A percentile compares a stretch with the other conserved stretches of the same genome.
Evolutionary conservation across 2,329 filamentous ascomycete species (phyloP).

Genomic region (Hysterium pulicare): DNA sequence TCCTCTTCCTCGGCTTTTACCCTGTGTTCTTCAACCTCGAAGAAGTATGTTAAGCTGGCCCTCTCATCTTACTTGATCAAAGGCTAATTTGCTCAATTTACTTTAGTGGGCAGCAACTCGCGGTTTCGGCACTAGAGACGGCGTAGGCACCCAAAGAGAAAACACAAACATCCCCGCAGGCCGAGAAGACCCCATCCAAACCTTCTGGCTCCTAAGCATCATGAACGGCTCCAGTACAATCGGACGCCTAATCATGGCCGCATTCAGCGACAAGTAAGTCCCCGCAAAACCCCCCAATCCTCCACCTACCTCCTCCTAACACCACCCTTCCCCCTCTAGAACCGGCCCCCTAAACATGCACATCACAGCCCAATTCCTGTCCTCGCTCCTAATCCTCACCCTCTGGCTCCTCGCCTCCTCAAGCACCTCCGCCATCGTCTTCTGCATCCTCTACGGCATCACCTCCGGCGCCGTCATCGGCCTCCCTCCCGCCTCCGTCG

Average conservation of each 20-base stretch:
- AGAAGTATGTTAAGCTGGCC: conserved; percentile 33
- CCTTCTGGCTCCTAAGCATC: conserved; percentile 49
- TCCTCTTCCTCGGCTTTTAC: conserved; percentile 52
- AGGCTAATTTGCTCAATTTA: conserved; percentile 12
- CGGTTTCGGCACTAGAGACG: conserved; percentile 41
- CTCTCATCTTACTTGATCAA: neutral
- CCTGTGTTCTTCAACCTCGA: conserved; percentile 53
- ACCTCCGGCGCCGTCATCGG: conserved; percentile 51
- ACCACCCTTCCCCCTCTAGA: conserved; percentile 5
- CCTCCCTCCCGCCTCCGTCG: conserved; percentile 48
- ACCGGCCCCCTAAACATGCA: conserved; percentile 48
- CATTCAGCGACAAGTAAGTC: conserved; percentile 40
- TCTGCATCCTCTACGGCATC: conserved; percentile 48
- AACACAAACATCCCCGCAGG: conserved; percentile 11
- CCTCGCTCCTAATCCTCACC: conserved; percentile 41
- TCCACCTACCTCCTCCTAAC: neutral
- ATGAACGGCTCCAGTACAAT: conserved; percentile 50
- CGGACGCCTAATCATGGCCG: conserved; percentile 45
- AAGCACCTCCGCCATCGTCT: conserved; percentile 41
- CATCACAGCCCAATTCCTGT: conserved; percentile 39
- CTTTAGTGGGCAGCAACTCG: conserved; percentile 43
- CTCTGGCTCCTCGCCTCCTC: conserved; percentile 43
- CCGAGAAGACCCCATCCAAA: conserved; percentile 37
- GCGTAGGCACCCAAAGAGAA: conserved; percentile 7
- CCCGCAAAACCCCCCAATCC: neutral